phyloP scores from a whole-genome alignment of 2,329 filamentous ascomycete genomes.

The Fusarium vanettenii region DNA sequence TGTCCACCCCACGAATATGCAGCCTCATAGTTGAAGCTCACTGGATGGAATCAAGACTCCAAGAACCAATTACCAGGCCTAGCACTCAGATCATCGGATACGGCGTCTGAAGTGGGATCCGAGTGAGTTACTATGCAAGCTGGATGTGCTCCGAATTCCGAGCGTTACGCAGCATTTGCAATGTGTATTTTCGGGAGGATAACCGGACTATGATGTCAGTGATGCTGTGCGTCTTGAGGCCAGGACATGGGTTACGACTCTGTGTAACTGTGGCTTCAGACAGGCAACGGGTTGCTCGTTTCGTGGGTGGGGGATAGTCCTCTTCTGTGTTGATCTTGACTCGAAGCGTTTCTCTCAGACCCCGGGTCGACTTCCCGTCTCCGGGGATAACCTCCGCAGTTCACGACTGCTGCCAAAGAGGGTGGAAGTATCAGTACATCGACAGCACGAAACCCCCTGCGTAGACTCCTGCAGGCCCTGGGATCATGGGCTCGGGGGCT shows the following conservation, averaged over 20 bases:
- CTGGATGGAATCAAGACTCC: background rate
- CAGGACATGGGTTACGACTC: background rate
- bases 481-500: slow-evolving; percentile 8
- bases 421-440: background rate
- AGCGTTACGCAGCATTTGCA: slow-evolving; percentile 16
- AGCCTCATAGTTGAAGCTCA: background rate
- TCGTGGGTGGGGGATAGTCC: background rate
- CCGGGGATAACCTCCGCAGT: background rate
- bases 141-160: slow-evolving; percentile 9
- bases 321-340: background rate
- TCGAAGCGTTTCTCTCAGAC: background rate
- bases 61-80: background rate
- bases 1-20: background rate
- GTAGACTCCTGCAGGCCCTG: slow-evolving; percentile 39
- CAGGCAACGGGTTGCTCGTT: background rate
- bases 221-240: background rate
- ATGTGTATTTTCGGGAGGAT: background rate
- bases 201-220: background rate
- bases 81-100: too few relatives aligned
- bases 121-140: background rate
- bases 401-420: background rate
- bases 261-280: background rate
- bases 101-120: background rate
- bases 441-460: background rate
- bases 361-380: background rate